phyloP scores from a whole-genome alignment of 2,329 filamentous ascomycete species.

The Fusarium pseudonygamai region DNA sequence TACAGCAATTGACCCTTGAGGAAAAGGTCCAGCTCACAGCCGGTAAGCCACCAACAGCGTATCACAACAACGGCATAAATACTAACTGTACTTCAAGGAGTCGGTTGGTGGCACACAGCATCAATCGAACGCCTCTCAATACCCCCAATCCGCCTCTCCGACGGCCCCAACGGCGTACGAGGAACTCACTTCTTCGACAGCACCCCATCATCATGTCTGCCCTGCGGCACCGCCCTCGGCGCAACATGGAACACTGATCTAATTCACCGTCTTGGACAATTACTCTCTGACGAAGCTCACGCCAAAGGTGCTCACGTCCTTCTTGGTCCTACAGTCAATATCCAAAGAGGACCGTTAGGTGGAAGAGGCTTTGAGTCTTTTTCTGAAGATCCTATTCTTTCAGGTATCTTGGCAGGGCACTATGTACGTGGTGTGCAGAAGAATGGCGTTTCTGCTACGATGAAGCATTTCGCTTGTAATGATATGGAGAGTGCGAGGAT shows the following conservation, averaged over 20 bases:
- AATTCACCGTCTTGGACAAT: not conserved
- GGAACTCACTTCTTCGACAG: constrained; percentile 39
- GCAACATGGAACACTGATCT: not conserved
- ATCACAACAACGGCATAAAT: too few relatives aligned
- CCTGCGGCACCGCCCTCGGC: constrained; percentile 28
- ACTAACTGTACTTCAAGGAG: not conserved
- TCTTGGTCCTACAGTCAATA: not conserved
- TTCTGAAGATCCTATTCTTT: not conserved
- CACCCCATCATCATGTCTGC: constrained; percentile 33
- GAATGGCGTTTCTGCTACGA: constrained; percentile 6
- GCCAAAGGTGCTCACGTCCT: constrained; percentile 1
- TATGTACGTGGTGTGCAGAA: constrained; percentile 5
- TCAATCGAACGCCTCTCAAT: constrained; percentile 24
- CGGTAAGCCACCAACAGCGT: not conserved
- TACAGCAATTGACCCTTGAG: not conserved
- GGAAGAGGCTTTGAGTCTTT: constrained; percentile 2
- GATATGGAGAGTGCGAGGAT: constrained; percentile 26
- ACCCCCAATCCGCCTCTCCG: constrained; percentile 9
- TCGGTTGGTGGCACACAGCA: constrained; percentile 24
- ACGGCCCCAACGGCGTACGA: constrained; percentile 35
- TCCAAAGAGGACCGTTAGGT: not conserved
- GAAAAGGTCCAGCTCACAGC: not conserved
- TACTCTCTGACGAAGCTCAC: not conserved
- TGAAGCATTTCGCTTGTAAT: constrained; percentile 28
- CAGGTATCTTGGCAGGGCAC: not conserved